Percentiles rank a stretch among this genome's conserved stretches.
Evolutionary conservation across 129 eudicot species (phyloP).

Genomic region (Flaveria robusta): DNA sequence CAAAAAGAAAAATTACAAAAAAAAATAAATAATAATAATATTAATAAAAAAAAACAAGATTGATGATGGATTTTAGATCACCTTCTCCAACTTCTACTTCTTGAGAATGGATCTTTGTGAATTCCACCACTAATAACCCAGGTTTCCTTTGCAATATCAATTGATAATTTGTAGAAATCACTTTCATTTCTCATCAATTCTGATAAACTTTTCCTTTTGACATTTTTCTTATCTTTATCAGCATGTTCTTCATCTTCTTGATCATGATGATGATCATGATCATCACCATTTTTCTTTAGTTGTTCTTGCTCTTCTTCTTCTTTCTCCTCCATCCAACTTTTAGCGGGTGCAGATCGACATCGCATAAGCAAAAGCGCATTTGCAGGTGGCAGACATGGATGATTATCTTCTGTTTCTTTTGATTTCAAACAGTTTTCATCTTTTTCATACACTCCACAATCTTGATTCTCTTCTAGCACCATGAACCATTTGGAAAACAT

Average conservation of each 20-base stretch:
- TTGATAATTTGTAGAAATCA: conserved; percentile 60
- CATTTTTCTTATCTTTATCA: conserved; percentile 32
- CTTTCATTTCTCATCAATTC: conserved; percentile 61
- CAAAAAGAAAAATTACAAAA: not conserved
- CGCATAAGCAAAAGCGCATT: conserved; percentile 87
- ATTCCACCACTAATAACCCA: conserved; percentile 78
- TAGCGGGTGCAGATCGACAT: conserved; percentile 95
- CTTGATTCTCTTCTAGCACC: conserved; percentile 68
- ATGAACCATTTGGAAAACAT: conserved; percentile 93
- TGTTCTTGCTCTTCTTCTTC: conserved; percentile 35
- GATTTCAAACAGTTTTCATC: conserved; percentile 13
- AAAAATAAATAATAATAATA: too few relatives aligned
- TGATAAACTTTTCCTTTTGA: conserved; percentile 46
- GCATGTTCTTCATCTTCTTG: conserved; percentile 32
- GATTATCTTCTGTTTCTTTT: conserved; percentile 10
- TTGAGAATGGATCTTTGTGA: conserved; percentile 56
- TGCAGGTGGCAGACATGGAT: conserved; percentile 54
- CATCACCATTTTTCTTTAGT: conserved; percentile 1
- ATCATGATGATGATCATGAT: conserved; percentile 12
- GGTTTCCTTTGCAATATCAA: conserved; percentile 81
- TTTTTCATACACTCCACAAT: conserved; percentile 21
- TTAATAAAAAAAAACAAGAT: not conserved
- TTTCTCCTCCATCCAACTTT: conserved; percentile 75
- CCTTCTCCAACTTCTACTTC: conserved; percentile 83
- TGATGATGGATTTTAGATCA: conserved; percentile 33